phyloP scores from a whole-genome alignment of 306 rosid species.

The Sicyos baderoa region DNA sequence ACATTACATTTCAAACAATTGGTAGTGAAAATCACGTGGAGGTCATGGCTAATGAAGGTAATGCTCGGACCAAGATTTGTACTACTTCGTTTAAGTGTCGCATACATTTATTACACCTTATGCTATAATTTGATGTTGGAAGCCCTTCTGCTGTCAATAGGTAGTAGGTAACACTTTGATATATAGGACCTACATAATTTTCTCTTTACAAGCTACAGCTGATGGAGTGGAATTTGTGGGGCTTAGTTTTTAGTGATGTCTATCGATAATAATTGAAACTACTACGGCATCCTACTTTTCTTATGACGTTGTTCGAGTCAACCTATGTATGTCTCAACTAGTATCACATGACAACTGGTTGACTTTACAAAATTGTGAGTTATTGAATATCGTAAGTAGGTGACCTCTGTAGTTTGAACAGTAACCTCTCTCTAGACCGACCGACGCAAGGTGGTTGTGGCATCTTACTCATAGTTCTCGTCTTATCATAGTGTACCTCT shows the following conservation, averaged over 20 bases:
- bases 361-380: not conserved
- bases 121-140: not conserved
- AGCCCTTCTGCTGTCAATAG: not conserved
- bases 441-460: not conserved
- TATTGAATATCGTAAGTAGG: not conserved
- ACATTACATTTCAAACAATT: conserved; percentile 55
- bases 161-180: not conserved
- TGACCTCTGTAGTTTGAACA: not conserved
- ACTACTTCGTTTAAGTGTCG: not conserved
- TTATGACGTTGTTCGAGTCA: too few relatives aligned
- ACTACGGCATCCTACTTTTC: not conserved
- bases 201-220: not conserved
- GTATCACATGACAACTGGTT: not conserved
- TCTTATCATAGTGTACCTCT: not conserved
- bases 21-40: conserved; percentile 69
- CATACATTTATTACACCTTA: not conserved
- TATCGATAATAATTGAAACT: conserved; percentile 4
- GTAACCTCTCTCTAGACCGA: not conserved
- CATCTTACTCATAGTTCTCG: not conserved
- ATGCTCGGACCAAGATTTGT: conserved; percentile 4
- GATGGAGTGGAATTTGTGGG: conserved; percentile 7
- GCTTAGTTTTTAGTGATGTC: not conserved
- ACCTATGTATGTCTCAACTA: not conserved
- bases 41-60: conserved; percentile 82
- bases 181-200: not conserved